Percentiles rank a stretch among this genome's conserved stretches.
Conservation (phyloP, 257 asterid genomes). For the Ehretia macrophylla region DNA sequence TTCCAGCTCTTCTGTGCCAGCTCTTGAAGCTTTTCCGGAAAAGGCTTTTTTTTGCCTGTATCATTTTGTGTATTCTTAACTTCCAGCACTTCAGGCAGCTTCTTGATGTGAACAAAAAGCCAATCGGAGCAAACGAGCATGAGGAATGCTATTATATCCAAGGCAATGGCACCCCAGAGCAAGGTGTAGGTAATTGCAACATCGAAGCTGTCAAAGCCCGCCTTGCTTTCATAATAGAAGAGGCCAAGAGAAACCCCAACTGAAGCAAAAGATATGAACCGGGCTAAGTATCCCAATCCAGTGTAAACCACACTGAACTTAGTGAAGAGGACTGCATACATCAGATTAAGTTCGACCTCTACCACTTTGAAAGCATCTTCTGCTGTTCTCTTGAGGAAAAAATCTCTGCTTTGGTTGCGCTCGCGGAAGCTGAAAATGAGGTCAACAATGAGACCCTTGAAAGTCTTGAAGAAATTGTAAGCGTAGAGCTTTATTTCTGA, state of each 20-base stretch:
- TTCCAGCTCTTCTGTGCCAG: not conserved
- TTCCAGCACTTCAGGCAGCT: conserved; percentile 21
- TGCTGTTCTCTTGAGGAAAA: conserved; percentile 2
- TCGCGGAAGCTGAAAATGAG: conserved; percentile 36
- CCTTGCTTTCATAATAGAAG: not conserved
- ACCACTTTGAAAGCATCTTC: conserved; percentile 20
- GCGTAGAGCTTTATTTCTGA: conserved; percentile 9
- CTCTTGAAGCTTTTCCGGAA: not conserved
- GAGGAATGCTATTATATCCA: conserved; percentile 7
- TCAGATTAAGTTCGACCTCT: conserved; percentile 29
- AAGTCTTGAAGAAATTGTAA: conserved; percentile 16
- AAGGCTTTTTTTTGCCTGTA: too few species aligned
- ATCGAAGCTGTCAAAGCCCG: not conserved
- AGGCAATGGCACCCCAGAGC: not conserved
- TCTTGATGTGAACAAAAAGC: conserved; percentile 9
- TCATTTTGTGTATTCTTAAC: too few species aligned
- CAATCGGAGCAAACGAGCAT: conserved; percentile 13
- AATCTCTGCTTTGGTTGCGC: conserved; percentile 7
- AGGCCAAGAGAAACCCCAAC: not conserved
- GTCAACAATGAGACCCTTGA: conserved; percentile 29
- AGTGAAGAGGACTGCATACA: conserved; percentile 24
- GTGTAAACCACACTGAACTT: conserved; percentile 15
- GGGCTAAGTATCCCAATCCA: conserved; percentile 3
- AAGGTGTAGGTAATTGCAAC: conserved; percentile 2
- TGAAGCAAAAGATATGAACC: not conserved